Evolutionary conservation across 1,284 basidiomycete species (phyloP), one percentile per base, ranked within the genome.

Genomic region (Athelia sp.): DNA sequence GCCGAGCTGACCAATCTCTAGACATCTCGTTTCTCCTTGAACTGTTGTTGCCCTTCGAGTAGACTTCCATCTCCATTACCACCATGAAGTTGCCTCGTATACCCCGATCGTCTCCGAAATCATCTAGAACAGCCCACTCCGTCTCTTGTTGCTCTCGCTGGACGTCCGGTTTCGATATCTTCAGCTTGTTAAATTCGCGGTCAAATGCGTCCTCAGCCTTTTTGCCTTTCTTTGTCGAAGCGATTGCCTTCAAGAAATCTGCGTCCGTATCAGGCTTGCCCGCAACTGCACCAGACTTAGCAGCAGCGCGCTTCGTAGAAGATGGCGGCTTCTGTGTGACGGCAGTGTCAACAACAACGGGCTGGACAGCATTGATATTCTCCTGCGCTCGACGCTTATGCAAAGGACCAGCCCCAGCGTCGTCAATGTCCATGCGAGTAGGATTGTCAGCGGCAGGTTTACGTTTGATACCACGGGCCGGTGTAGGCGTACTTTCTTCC

Each of bases 1-100:
- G 81, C 51, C 71, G 72, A 0, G 81, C 81, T 48, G 76, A 67
- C 78, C 82, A 86, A 17, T 76, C 68, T 4, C 69, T 53, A 53
- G 58, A 57, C 24, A 57, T 56, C 19, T 61, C 56, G 1, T 55
- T 51, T 18, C 58, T 52, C 26, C 54, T 57, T 42, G 52, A 53
- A 46, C 49, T 52, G 46, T 50, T 50, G 40, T 46, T 53, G 45
- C 63, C 58, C 51, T 67, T 65, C 53, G 63, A 65, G 58, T 66
- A 74, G 11, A 84, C 66, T 22, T 84, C 81, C 69, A 88, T 69
- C 59, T 92, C 88, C 17, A 90, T 70, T 35, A 93, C 78, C 21
- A 87, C 78, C 82, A 94, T 93, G 54, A 93, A 94, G 59, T 93
- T 93, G 0, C 92, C 92, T 47, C 83, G 67, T 45, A 90, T 52